A percentile compares a stretch with the other conserved stretches of the same genome.
Conservation (phyloP, 1,284 basidiomycete species). For the Cystobasidium slooffiae region DNA sequence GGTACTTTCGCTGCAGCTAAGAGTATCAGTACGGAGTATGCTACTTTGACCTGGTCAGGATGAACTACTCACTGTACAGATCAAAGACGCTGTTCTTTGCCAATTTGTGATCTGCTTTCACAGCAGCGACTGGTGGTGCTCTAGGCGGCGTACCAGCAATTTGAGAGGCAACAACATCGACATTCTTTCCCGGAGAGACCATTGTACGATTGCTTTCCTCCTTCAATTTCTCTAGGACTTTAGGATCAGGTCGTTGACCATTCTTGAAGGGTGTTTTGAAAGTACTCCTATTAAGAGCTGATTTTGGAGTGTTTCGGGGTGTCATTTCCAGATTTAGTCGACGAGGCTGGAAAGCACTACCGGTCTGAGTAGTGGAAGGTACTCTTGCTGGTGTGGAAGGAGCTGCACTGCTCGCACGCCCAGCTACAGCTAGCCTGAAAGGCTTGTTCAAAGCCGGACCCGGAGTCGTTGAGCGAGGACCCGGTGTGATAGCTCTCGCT, state of each 20-base stretch:
- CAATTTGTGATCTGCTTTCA: constrained; percentile 2
- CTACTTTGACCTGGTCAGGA: not conserved
- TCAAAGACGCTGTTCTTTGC: constrained; percentile 40
- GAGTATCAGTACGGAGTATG: not conserved
- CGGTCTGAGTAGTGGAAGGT: not conserved
- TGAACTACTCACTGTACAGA: constrained; percentile 19
- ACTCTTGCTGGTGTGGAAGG: constrained; percentile 16
- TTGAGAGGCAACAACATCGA: constrained; percentile 13
- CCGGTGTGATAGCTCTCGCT: not conserved
- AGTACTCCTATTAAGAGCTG: constrained; percentile 40
- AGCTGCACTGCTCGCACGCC: not conserved
- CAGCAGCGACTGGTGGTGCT: not conserved
- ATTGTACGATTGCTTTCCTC: constrained; percentile 14
- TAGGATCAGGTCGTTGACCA: constrained; percentile 46
- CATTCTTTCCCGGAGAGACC: constrained; percentile 10
- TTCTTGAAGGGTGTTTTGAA: constrained; percentile 53
- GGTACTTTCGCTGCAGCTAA: not conserved
- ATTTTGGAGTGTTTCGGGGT: constrained; percentile 45
- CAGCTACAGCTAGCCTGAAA: constrained; percentile 13
- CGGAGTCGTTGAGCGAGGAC: not conserved
- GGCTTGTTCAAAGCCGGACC: not conserved
- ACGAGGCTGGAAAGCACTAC: not conserved
- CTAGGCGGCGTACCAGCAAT: not conserved
- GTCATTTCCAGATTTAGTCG: constrained; percentile 50
- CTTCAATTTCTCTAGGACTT: constrained; percentile 1